Base-by-base conservation (phyloP, 495 filamentous ascomycete genomes). In the Chaetomidium leptoderma region DNA sequence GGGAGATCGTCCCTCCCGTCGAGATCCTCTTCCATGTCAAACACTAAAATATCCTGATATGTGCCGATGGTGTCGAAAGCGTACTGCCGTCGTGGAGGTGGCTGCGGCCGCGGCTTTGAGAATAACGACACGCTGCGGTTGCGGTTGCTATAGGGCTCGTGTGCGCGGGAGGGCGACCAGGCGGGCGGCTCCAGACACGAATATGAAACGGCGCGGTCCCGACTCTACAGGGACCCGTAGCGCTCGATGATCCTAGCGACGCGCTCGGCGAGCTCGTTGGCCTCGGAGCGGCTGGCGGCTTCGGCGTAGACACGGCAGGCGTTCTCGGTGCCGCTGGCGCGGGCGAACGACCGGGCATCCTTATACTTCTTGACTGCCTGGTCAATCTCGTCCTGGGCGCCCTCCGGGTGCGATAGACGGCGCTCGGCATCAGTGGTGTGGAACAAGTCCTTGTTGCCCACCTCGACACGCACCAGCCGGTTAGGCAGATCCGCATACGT, bases 401-500 rank as follows among this genome's bases (percentile, higher is more conserved):
- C 87, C 2, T 78, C 72, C 2, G 93, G 93, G 46, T 83, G 83
- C 64, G 89, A 86, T 2, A 98, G 83, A 65, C 83, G 86, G 56
- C 93, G 82, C 79, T 98, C 93, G 2, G 93, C 93, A 56, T 97
- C 91, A 3, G 89, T 89, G 5, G 92, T 87, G 71, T 86, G 83
- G 82, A 96, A 98, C 48, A 88, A 80, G 55, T 86, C 87, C 62
- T 95, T 87, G 72, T 97, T 86, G 36, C 76, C 79, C 54, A 97
- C 93, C 69, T 92, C 88, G 58, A 97, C 90, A 24, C 92, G 88
- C 30, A 91, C 87, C 8, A 98, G 85, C n/a, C 91, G 83, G 69
- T 96, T 97, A 39, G 93, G 93, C 2, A 97, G 85, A 68, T 98
- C 93, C n/a, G 82, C 86, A 76, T 98, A 98, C 4, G 91, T 97